Conservation (phyloP, 768 basidiomycete species). For the Amanita polypyramis region DNA sequence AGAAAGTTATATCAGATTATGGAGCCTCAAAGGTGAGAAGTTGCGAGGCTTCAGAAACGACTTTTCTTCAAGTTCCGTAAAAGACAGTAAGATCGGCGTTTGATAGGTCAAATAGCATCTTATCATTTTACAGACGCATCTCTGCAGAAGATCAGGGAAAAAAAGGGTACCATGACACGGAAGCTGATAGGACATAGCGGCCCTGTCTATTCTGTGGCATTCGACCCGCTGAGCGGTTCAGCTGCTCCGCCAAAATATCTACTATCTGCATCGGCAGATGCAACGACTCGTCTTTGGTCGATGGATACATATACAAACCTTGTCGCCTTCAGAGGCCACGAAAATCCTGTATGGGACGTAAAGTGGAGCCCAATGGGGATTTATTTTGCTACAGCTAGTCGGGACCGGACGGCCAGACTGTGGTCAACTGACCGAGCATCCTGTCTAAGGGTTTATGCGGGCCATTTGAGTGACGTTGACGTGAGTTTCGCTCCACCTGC, state of each 20-base stretch:
- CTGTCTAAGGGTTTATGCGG: conserved; percentile 86
- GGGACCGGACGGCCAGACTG: conserved; percentile 88
- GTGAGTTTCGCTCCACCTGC: conserved; percentile 38
- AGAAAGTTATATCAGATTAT: conserved; percentile 90
- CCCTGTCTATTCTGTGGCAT: conserved; percentile 89
- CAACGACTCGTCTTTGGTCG: conserved; percentile 88
- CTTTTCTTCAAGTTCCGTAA: conserved; percentile 52
- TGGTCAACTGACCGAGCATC: conserved; percentile 92
- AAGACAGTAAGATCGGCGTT: conserved; percentile 46
- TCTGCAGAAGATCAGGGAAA: conserved; percentile 61
- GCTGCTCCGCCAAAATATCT: conserved; percentile 79
- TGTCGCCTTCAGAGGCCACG: conserved; percentile 90
- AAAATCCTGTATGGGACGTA: conserved; percentile 98
- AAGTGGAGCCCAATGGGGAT: conserved; percentile 98
- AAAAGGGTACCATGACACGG: conserved; percentile 76
- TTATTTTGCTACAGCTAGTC: conserved; percentile 95
- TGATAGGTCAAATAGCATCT: neutral
- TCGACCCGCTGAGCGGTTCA: conserved; percentile 87
- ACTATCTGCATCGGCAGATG: conserved; percentile 87
- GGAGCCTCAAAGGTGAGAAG: conserved; percentile 91
- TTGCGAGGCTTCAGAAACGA: conserved; percentile 71
- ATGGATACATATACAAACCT: conserved; percentile 90
- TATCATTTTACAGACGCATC: conserved; percentile 36
- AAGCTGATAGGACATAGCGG: conserved; percentile 97
- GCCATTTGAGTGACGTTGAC: conserved; percentile 94